Evolutionary conservation across 352 stramenopile genomes (phyloP), one percentile per base, ranked within the genome.

Genomic region (Globisporangium acanthophoron): DNA sequence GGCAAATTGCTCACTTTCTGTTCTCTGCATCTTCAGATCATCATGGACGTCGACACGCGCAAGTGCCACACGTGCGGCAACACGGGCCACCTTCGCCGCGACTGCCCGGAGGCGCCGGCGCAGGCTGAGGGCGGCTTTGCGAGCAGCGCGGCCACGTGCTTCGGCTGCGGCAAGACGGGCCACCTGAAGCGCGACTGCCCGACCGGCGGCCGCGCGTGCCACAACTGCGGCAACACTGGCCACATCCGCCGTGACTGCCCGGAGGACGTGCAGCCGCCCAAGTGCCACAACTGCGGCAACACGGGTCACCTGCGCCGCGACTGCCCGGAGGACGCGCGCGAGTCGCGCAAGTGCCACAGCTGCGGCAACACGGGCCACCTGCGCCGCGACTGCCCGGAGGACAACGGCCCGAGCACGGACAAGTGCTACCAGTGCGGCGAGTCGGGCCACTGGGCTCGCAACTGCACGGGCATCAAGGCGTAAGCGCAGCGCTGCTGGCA

Each of bases 371-470:
- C 61, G 13, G 78, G 81, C 56, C 81, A 91, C 68, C 59, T 91
- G 43, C 81, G 81, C 65, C 81, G 81, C 33, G 80, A 93, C 69
- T 93, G 84, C 71, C 84, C 84, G 12, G 80, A 93, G 41, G 83
- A 90, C 66, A 87, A 69, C 62, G 77, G 77, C 61, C 65, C 67
- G 64, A 76, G 53, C 48, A 69, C 75, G 48, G 81, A 91, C 74
- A 91, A 91, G 74, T 91, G 81, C 77, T 91, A 88, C 69, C 81
- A 91, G 65, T 91, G 81, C 66, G 80, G 80, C 46, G 77, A 88
- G 60, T 75, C 69, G 6, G 81, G 78, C 52, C 81, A 92, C 74
- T 93, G 77, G 78, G 84, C 84, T 6, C 84, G 84, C 39, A 87
- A 91, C 71, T 93, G 84, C 78, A 74, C 78, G 40, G 65, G 65